Base-by-base conservation (phyloP, 2,329 filamentous ascomycete species). In the Venturiaceae sp. region DNA sequence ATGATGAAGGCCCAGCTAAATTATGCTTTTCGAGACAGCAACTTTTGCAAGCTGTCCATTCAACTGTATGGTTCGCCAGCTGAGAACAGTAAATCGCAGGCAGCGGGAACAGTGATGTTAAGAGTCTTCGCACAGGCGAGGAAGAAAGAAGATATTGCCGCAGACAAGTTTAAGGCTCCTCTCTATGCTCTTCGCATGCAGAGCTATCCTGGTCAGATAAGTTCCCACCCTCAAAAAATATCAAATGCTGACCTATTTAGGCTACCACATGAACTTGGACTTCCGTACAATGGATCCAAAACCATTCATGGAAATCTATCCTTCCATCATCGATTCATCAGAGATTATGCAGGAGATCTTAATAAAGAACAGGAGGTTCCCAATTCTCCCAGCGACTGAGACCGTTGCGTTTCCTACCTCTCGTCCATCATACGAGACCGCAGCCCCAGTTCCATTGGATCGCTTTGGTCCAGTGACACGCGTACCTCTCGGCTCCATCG, bases 91-190 rank as follows among this genome's bases (percentile, higher is more conserved):
- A 11, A 58, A 8, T 14, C 8, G 9, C 58, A 59, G 32, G 63
- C 69, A 46, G 60, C 62, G 33, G 68, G 65, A 39, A 71, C 69
- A 13, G 64, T 66, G 2, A 70, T 59, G n/a, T 30, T 58, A 9
- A 53, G 57, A 8, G 36, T 58, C 28, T 58, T 58, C 26, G 57
- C 53, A 37, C 57, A 58, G 34, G 58, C 57, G 9, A 14, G 53
- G n/a, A n/a, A n/a, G n/a, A n/a, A n/a, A n/a, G n/a, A n/a, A n/a
- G n/a, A n/a, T n/a, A n/a, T n/a, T n/a, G n/a, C n/a, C n/a, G n/a
- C n/a, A n/a, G n/a, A n/a, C n/a, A n/a, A n/a, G n/a, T n/a, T n/a
- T n/a, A n/a, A n/a, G n/a, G n/a, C n/a, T n/a, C n/a, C n/a, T n/a
- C n/a, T n/a, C n/a, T n/a, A n/a, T n/a, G n/a, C n/a, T n/a, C n/a